Percentiles rank a stretch among this genome's conserved stretches.
phyloP scores from a whole-genome alignment of 2,329 filamentous ascomycete species.

The Corynespora cassiicola region DNA sequence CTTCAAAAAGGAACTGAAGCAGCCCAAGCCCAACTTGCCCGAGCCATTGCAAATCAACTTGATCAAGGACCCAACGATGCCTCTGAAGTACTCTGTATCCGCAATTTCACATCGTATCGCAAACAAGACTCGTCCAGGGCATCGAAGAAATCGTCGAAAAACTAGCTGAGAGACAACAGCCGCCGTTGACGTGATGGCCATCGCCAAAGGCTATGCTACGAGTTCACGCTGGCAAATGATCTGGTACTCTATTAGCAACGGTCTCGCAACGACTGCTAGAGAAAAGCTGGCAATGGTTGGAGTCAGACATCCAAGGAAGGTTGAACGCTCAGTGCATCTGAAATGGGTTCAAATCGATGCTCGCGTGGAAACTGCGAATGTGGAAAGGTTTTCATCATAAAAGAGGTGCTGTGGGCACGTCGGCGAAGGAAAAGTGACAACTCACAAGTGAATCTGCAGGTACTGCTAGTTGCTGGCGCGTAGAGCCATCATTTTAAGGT shows the following conservation, averaged over 20 bases:
- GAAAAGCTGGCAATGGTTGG: not conserved
- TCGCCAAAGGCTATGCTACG: no score
- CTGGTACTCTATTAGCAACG: not conserved
- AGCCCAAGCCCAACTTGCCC: no score
- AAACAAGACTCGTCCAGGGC: not conserved
- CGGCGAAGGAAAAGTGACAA: slow-evolving; percentile 5
- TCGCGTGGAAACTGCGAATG: slow-evolving; percentile 35
- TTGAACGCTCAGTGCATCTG: slow-evolving; percentile 22
- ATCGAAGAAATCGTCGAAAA: not conserved
- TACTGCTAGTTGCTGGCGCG: no score
- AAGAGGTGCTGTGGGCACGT: not conserved
- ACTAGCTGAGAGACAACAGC: no score
- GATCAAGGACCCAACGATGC: no score
- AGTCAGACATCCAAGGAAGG: slow-evolving; percentile 37
- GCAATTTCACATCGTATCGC: no score
- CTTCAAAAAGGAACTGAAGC: no score
- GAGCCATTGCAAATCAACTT: no score
- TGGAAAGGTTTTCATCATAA: slow-evolving; percentile 28
- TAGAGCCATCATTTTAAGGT: no score
- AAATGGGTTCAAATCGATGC: slow-evolving; percentile 22
- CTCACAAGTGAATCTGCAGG: no score
- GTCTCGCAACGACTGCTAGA: not conserved
- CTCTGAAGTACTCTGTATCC: no score
- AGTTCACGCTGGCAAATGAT: not conserved
- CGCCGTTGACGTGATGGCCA: no score